Evolutionary conservation across 495 filamentous ascomycete species (phyloP).

Genomic region (Penicillium dipodomyicola): DNA sequence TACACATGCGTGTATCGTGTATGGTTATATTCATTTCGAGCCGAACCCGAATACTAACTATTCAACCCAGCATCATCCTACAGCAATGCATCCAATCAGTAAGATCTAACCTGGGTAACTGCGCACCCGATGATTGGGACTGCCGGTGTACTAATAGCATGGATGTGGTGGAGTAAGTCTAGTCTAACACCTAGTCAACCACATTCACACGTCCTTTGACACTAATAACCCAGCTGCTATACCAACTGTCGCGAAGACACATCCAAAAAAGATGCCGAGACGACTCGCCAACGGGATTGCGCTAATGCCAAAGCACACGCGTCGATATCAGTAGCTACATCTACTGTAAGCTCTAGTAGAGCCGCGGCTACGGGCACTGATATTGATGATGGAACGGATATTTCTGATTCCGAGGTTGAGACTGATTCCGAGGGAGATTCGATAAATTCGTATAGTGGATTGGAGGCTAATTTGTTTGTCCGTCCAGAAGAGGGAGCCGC

Average conservation of each 20-base stretch:
- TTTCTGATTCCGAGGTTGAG: not conserved
- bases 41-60: too few relatives aligned
- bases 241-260: not conserved
- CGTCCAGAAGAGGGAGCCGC: not conserved
- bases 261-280: too few relatives aligned
- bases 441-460: not conserved
- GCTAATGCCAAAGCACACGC: too few relatives aligned
- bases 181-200: not conserved
- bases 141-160: not conserved
- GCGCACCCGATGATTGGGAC: not conserved
- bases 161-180: not conserved
- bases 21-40: too few relatives aligned
- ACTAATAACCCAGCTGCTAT: not conserved
- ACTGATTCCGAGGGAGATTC: not conserved
- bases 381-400: not conserved
- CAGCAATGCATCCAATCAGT: too few relatives aligned
- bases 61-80: too few relatives aligned
- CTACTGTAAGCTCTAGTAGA: not conserved
- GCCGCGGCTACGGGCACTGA: too few relatives aligned
- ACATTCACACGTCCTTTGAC: not conserved
- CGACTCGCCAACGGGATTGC: too few relatives aligned
- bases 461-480: not conserved
- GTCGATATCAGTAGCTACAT: not conserved
- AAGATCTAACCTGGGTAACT: not conserved
- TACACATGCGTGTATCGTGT: too few relatives aligned